Evolutionary conservation across 164 flowering plant genomes (phyloP), one percentile per base, ranked within the genome.

Genomic region (Chimonanthus praecox): DNA sequence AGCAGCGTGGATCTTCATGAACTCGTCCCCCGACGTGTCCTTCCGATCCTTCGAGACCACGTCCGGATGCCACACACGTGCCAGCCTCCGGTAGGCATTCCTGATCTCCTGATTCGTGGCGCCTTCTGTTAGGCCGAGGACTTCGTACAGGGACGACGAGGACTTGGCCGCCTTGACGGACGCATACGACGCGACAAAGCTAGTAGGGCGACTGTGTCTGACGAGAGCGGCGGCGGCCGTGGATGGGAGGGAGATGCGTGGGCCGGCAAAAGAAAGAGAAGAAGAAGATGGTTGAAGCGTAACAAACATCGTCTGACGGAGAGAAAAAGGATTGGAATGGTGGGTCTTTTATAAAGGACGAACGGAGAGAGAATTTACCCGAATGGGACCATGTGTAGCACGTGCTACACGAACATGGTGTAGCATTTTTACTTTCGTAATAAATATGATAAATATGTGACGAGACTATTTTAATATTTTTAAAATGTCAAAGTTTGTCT

Each of bases 101-200:
- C 90, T 92, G 80, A 92, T 85, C 80, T 90, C 95, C 67, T 84
- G 84, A 68, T 64, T 70, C 58, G 91, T 72, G 67, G 97, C 94
- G 6, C 85, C 88, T 50, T 62, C 68, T 43, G 68, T 79, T 2
- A 92, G 74, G 67, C 97, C 94, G 11, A 92, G 87, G 5, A 89
- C 88, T 5, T 88, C 90, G 77, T 90, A 90, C 4, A 87, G 85
- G 6, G 97, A 87, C 9, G 81, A 66, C 15, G 79, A 7, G 13
- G 33, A 33, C 33, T 47, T 21, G 45, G 68, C 68, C 47, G 44
- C 15, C 16, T 13, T 44, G 5, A 47, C 45, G 6, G 68, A 65
- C 49, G 46, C 4, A 6, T 15, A 43, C 18, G 45, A 15, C 13
- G 68, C 65, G 45, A 63, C 65, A 6, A 13, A 51, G 10, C 58